Evolutionary conservation across 2,329 filamentous ascomycete genomes (phyloP).

Genomic region (Zasmidium citrigriseum): DNA sequence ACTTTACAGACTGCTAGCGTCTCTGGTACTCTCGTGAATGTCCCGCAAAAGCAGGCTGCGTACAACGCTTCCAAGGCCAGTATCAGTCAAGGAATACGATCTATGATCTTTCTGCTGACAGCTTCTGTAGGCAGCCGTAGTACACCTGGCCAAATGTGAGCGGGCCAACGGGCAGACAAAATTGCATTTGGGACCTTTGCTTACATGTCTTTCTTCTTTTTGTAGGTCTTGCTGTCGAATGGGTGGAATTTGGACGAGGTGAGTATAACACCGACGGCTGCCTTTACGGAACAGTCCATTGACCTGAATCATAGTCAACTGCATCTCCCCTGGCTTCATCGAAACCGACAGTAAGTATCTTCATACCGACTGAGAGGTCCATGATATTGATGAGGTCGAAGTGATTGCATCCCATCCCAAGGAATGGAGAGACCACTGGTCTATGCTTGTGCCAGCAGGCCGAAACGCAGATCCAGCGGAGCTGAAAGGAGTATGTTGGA

Average conservation of each 20-base stretch:
- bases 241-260: conserved; percentile 60
- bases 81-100: no score
- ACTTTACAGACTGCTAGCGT: conserved; percentile 74
- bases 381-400: not conserved
- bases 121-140: conserved; percentile 40
- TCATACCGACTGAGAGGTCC: not conserved
- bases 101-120: not conserved
- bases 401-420: conserved; percentile 37
- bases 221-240: conserved; percentile 87
- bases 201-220: no score
- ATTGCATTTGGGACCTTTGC: no score
- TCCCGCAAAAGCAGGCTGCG: conserved; percentile 78
- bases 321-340: conserved; percentile 44
- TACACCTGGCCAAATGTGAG: conserved; percentile 64
- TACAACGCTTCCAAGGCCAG: conserved; percentile 48
- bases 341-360: conserved; percentile 37
- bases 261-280: not conserved
- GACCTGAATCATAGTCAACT: conserved; percentile 35
- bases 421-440: conserved; percentile 43
- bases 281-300: not conserved
- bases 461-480: conserved; percentile 42
- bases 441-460: conserved; percentile 41
- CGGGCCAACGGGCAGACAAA: no score
- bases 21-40: conserved; percentile 86
- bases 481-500: conserved; percentile 34